Conservation (phyloP, 1,284 basidiomycete species). For the Moniliophthora roreri region DNA sequence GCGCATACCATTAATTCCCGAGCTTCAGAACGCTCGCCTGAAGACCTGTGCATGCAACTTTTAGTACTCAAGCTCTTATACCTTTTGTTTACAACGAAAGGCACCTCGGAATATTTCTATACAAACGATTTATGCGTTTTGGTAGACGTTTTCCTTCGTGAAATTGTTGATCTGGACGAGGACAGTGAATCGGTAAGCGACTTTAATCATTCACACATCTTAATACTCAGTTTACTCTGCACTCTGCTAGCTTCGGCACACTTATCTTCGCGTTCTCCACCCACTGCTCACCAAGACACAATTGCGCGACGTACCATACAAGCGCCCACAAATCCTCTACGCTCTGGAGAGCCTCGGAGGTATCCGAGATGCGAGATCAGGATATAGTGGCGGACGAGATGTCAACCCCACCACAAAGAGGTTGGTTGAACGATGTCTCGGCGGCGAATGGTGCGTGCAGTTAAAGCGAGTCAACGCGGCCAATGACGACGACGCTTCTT, state of each 20-base stretch:
- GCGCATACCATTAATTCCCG: neutral
- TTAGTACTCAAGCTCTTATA: conserved; percentile 95
- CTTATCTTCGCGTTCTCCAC: conserved; percentile 94
- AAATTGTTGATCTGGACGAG: conserved; percentile 14
- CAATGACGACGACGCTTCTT: conserved; percentile 27
- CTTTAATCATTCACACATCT: conserved; percentile 5
- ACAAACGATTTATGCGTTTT: conserved; percentile 96
- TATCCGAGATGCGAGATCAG: conserved; percentile 60
- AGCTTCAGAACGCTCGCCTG: conserved; percentile 71
- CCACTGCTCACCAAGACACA: conserved; percentile 96
- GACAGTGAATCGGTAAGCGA: conserved; percentile 13
- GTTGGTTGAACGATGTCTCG: conserved; percentile 89
- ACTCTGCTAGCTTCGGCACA: conserved; percentile 82
- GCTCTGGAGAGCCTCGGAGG: conserved; percentile 71
- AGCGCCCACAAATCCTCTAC: conserved; percentile 85
- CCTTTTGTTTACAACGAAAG: conserved; percentile 91
- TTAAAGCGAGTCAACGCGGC: conserved; percentile 41
- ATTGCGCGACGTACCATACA: conserved; percentile 83
- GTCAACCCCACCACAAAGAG: conserved; percentile 85
- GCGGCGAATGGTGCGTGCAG: conserved; percentile 85
- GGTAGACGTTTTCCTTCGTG: conserved; percentile 27
- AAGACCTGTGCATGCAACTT: conserved; percentile 94
- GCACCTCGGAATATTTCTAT: conserved; percentile 96
- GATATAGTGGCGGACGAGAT: conserved; percentile 57
- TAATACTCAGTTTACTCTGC: neutral